Base-by-base conservation (phyloP, 1,284 basidiomycete genomes). In the Puccinia hordei region DNA sequence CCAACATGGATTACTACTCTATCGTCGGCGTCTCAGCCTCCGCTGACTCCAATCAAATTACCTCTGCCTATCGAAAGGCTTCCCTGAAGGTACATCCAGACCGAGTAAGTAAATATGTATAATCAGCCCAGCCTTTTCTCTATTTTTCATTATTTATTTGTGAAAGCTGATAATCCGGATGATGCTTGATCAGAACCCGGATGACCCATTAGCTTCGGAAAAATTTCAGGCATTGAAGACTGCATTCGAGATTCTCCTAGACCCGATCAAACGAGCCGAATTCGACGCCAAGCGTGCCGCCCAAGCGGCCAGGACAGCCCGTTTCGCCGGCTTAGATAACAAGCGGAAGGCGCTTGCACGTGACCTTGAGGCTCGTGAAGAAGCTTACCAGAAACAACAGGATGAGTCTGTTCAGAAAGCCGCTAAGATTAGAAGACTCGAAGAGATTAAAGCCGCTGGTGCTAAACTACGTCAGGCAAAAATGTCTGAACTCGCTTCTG, bases 11-110 rank as follows among this genome's bases (percentile, higher is more conserved):
- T 53, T 80, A 80, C 61, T 80, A 80, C 44, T 35, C 65, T 15
- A 51, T 80, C 33, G 57, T 80, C 17, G 77, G 77, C 27, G 69
- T 80, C 27, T 44, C 53, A 27, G 22, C 33, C 19, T 22, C n/a
- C 19, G 77, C 77, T 19, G 68, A 80, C 53, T 61, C 57, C n/a
- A 65, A 63, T 53, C 53, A 80, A 24, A 80, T 80, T 68, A 71
- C 63, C 22, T 69, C 77, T n/a, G 77, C 77, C 3, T 80, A 80
- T 33, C 55, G 77, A 19, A 80, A 73, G 41, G 77, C 77, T 2
- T 80, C 77, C 27, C 69, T 80, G 27, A 80, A 80, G 24, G 77
- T 80, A 22, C 77, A 80, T 80, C 77, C 77, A 63, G 77, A 80
- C 30, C 49, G 77, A 51, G 77, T 80, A 51, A 72, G 77, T 53